Evolutionary conservation across 352 stramenopile genomes (phyloP), one percentile per base, ranked within the genome.

Genomic region (Globisporangium parvum): DNA sequence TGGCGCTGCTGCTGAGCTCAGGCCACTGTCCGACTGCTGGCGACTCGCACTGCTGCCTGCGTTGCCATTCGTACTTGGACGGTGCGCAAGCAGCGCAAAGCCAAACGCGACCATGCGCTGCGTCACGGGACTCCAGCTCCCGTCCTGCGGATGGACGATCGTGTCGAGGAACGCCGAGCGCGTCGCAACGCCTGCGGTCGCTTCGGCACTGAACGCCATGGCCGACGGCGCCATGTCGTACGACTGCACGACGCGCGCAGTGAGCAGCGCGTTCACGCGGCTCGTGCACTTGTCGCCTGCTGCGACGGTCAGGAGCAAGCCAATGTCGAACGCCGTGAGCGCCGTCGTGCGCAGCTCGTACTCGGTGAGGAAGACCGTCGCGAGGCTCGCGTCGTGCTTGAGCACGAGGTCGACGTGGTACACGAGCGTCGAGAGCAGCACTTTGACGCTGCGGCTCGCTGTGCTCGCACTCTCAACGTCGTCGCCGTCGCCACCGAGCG

Each of bases 341-440:
- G 51, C 58, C 9, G 53, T 60, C n/a, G 37, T 24, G 2, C 60
- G 59, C 21, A 71, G 65, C 48, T 75, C 69, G 44, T 74, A 80
- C 39, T 73, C 75, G 0, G 63, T 42, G 42, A 77, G 23, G 12
- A 87, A 67, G 6, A 77, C 45, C 8, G 69, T 66, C 0, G 63
- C 69, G 14, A 87, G 56, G 15, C 28, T 53, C 6, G 77, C 58
- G 44, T 77, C 72, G 44, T 87, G 69, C 24, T 72, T 63, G 48
- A 85, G 52, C 14, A 74, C 64, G 47, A 79, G 69, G 28, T 82
- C 73, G 2, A 82, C 47, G 31, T 87, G 71, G 53, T 85, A 84
- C 15, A 87, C 51, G 41, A 87, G 73, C 6, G 72, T 87, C 17
- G 73, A 80, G 37, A 77, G 67, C 2, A 78, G 49, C 28, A 55